These are phyloP conservation scores for Physcomitrium patens DNA, from an alignment of 225 moss, liverwort and hornwort species.

Conservation along the genomic window DNA sequence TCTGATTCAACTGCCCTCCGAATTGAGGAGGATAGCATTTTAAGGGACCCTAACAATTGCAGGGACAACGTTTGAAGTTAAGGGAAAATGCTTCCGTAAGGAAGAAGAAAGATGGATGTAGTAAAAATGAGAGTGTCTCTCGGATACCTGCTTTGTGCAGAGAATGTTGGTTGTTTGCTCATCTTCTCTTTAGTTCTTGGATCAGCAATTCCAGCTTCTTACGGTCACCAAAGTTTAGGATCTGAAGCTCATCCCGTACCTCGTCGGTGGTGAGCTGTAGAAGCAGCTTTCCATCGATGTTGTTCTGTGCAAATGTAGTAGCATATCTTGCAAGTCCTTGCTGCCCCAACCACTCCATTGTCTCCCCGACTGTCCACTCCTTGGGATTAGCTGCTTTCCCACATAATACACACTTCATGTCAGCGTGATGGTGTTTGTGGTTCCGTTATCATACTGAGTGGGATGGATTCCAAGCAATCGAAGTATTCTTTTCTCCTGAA, in stretches of 20 bases:
- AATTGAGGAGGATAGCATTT: background rate
- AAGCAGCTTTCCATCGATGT: conserved; percentile 64
- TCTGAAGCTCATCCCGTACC: conserved; percentile 67
- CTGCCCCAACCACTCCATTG: conserved; percentile 69
- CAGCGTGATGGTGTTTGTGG: conserved; percentile 1
- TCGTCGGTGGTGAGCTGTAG: conserved; percentile 60
- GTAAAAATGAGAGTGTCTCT: conserved; percentile 13
- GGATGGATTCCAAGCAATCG: background rate
- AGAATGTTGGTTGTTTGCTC: background rate
- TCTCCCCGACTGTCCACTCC: conserved; percentile 80
- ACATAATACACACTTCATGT: conserved; percentile 25
- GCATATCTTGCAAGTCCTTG: conserved; percentile 71
- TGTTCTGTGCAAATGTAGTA: conserved; percentile 64
- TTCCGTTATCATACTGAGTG: background rate
- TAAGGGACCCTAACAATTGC: background rate
- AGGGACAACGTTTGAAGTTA: background rate
- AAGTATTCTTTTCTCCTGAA: background rate
- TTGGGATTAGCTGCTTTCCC: conserved; percentile 48
- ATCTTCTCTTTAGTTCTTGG: conserved; percentile 34
- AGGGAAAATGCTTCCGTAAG: conserved; percentile 8
- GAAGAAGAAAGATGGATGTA: conserved; percentile 8
- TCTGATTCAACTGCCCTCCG: conserved; percentile 10
- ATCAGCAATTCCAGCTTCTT: conserved; percentile 59
- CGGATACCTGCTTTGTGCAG: conserved; percentile 5
- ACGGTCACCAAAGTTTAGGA: conserved; percentile 68